Evolutionary conservation across 2,329 filamentous ascomycete species (phyloP), one percentile per base, ranked within the genome.

Genomic region (Talaromyces sp.): DNA sequence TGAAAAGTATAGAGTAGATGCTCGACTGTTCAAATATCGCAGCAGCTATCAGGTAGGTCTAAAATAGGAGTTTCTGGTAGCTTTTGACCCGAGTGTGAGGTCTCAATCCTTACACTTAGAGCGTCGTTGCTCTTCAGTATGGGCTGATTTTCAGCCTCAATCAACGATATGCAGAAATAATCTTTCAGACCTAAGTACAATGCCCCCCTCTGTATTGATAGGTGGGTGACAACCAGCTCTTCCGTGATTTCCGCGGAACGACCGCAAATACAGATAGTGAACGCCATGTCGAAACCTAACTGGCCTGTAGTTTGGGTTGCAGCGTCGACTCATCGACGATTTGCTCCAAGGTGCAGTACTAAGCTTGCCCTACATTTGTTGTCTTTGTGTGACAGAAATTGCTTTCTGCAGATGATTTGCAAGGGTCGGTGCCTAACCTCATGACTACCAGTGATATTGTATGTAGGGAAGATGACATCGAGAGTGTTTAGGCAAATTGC

Each of bases 191-290:
- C 13, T 14, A 41, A 41, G 39, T 41, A 41, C 16, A 41, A 41
- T 3, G 41, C 3, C 27, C 41, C 9, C n/a, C n/a, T 1, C 8
- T 19, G 41, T 19, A n/a, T 19, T 19, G n/a, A 43, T 43, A 16
- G 16, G 13, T n/a, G 41, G 41, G 41, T 43, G 27, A 27, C 66
- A n/a, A 57, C 63, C 33, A 52, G 65, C 19, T 58, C 62, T 11
- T 62, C 69, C 22, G 64, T 67, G 4, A 64, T 70, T 7, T 61
- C 63, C 14, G 49, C 60, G 2, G 47, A 47, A 4, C 27, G 50
- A 16, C 45, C 68, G 45, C 22, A 72, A 1, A 65, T 74, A 22
- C 22, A 14, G 11, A 49, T 49, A 3, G 9, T 24, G 45, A 49
- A 24, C 13, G 45, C 19, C 45, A 24, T 24, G 9, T 24, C 19